These are phyloP conservation scores for Chrysoporthe deuterocubensis DNA, from an alignment of 2,329 filamentous ascomycete species.

Conservation along the genomic window DNA sequence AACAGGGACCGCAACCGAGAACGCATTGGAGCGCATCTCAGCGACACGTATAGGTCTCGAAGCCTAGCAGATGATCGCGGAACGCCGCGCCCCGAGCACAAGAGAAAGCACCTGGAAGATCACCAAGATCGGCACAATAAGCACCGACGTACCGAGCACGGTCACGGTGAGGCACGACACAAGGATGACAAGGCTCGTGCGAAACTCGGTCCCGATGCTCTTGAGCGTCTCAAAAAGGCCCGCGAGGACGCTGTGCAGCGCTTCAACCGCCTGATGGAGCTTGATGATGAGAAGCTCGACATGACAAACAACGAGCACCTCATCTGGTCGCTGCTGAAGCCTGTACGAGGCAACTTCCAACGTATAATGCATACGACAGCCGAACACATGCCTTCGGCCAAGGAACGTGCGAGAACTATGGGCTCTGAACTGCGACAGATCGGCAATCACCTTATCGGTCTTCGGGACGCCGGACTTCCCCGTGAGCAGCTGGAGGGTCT, in stretches of 20 bases:
- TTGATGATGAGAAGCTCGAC: constrained; percentile 42
- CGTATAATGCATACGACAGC: constrained; percentile 42
- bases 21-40: constrained; percentile 51
- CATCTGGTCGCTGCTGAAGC: constrained; percentile 45
- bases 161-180: constrained; percentile 43
- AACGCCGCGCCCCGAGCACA: constrained; percentile 57
- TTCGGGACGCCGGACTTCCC: constrained; percentile 39
- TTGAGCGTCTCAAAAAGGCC: constrained; percentile 41
- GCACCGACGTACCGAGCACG: constrained; percentile 54
- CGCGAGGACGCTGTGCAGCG: constrained; percentile 41
- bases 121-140: constrained; percentile 55
- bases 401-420: constrained; percentile 42
- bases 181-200: constrained; percentile 47
- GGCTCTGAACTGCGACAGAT: constrained; percentile 43
- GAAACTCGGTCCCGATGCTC: constrained; percentile 40
- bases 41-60: constrained; percentile 55
- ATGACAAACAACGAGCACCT: constrained; percentile 40
- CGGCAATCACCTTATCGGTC: constrained; percentile 41
- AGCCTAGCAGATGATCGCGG: constrained; percentile 56
- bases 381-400: constrained; percentile 37
- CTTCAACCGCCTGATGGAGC: constrained; percentile 43
- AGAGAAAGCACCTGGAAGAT: constrained; percentile 64
- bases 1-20: constrained; percentile 54
- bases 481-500: constrained; percentile 38
- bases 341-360: constrained; percentile 43